Base-by-base conservation (phyloP, 2,329 filamentous ascomycete genomes). In the Penicillium sp. region DNA sequence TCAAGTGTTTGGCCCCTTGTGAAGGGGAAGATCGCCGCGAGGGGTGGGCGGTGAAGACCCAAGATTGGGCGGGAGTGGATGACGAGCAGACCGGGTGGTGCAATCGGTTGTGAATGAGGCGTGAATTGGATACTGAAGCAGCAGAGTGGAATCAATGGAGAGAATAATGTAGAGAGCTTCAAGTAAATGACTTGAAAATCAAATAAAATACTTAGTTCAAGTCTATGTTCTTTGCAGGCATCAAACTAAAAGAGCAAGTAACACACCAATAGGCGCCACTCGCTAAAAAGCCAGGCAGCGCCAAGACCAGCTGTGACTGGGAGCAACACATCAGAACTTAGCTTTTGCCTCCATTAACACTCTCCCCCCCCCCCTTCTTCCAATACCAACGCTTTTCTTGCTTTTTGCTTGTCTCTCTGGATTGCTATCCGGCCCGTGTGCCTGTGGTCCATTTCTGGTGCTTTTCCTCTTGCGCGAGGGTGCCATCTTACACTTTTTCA, bases 381-480 rank as follows among this genome's bases (percentile, higher is more conserved):
- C 58, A 61, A 59, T 60, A 62, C 58, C 58, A 60, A 58, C 60
- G 53, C 60, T 58, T 50, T 54, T 58, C 50, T 44, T 45, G 42
- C 56, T 62, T 57, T 35, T 53, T 45, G 50, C 50, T 46, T 65
- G 50, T 61, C 51, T 61, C 53, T 62, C 61, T 63, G 54, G 58
- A 58, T 58, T 57, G 51, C 44, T 61, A 65, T 65, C 62, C 65
- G 70, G 70, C 69, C 66, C 62, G 60, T 64, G 67, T 69, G 66
- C 69, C 63, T 67, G 68, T 72, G 71, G 68, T 70, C 66, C 58
- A 27, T 37, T 67, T 35, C 35, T 67, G 68, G 69, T 72, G 69
- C 72, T 69, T 67, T 69, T 60, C 72, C 72, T 75, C 71, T 69
- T 62, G 64, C 62, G 64, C 65, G 72, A 74, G 72, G 71, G 69